Base-by-base conservation (phyloP, 345 rosid species). In the Boechera stricta region DNA sequence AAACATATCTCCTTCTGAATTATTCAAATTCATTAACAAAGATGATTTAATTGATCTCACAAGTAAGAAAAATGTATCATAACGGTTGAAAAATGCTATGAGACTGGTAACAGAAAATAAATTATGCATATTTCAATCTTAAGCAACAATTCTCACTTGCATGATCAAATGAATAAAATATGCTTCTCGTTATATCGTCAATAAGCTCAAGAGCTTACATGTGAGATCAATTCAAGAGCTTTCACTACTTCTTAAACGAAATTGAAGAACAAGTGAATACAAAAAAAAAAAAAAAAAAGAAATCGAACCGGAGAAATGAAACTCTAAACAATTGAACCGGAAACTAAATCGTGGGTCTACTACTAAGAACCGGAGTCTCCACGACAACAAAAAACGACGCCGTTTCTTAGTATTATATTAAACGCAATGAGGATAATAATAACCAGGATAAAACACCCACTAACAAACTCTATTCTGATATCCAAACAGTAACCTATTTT, bases 391-490 rank as follows among this genome's bases (percentile, higher is more conserved):
- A 1, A 8, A 31, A 57, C 68, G 67, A n/a, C 73, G 21, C 8
- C 67, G 67, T 67, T 75, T 53, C 0, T 0, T 5, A 18, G 2
- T 3, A 29, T 11, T 21, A 2, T 10, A 45, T 28, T 60, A 52
- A 60, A 60, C 62, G 29, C 18, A 73, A 53, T 1, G 24, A 77
- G 72, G 75, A 62, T 70, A 53, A 42, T 12, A 28, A n/a, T 52
- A 63, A 38, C 64, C 76, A 2, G 38, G 64, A 58, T 28, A 45
- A 21, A 66, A 9, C 7, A 33, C 15, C 18, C 48, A 56, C 32
- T 41, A 59, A 76, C 67, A 55, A 54, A 69, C 62, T 6, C 42
- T 35, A 58, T 3, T 13, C 24, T 29, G 32, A 21, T 18, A 64
- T 15, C 76, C 76, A 64, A 77, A 71, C 76, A 71, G 35, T 26